Evolutionary conservation across 1,284 basidiomycete genomes (phyloP).

Genomic region (Leccinum insolens): DNA sequence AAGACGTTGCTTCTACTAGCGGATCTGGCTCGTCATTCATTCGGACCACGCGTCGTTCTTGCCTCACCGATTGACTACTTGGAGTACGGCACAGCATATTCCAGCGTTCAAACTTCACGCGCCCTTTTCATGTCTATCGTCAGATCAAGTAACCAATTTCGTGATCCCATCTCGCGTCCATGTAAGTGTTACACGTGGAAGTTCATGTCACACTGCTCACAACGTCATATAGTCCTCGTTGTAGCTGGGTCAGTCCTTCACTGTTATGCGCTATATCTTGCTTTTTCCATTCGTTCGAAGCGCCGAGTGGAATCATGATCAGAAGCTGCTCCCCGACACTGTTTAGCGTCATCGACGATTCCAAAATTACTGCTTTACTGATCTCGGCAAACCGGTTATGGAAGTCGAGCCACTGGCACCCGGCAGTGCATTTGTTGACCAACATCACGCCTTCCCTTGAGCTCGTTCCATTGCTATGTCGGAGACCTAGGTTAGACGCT

Average conservation of each 20-base stretch:
- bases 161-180: constrained; percentile 67
- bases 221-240: constrained; percentile 53
- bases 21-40: constrained; percentile 42
- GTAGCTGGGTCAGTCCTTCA: constrained; percentile 79
- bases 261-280: constrained; percentile 56
- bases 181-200: constrained; percentile 38
- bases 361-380: constrained; percentile 31
- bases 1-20: constrained; percentile 67
- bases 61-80: constrained; percentile 66
- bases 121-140: constrained; percentile 1
- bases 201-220: constrained; percentile 4
- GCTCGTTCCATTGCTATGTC: constrained; percentile 74
- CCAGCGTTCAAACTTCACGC: neutral
- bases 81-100: constrained; percentile 71
- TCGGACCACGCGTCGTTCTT: constrained; percentile 78
- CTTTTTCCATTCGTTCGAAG: constrained; percentile 59
- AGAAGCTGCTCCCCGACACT: constrained; percentile 51
- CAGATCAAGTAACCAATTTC: constrained; percentile 73
- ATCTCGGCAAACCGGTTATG: constrained; percentile 44
- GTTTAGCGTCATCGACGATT: constrained; percentile 35
- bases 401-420: constrained; percentile 21
- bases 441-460: constrained; percentile 60
- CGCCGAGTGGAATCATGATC: constrained; percentile 70
- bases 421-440: constrained; percentile 38
- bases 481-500: too few species aligned